Conservation (phyloP, 768 basidiomycete genomes). For the Psilocybe subaeruginosa region DNA sequence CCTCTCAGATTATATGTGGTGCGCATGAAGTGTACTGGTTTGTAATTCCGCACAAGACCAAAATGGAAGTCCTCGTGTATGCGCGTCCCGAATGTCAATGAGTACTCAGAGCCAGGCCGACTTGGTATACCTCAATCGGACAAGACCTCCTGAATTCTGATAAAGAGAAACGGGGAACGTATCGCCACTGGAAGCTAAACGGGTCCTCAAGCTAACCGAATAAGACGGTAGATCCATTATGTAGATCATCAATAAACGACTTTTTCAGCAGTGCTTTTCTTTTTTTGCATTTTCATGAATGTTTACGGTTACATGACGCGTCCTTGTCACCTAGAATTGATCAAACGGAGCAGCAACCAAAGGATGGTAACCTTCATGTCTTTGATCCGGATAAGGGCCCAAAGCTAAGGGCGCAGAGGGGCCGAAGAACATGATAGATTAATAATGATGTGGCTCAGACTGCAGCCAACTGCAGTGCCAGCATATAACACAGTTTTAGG, state of each 20-base stretch:
- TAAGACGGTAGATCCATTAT: not conserved
- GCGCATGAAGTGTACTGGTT: constrained; percentile 11
- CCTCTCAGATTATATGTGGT: not conserved
- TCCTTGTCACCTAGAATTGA: not conserved
- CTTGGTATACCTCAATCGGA: not conserved
- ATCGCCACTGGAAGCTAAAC: not conserved
- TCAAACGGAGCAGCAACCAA: not conserved
- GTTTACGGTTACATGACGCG: not conserved
- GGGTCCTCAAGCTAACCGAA: not conserved
- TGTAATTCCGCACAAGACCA: constrained; percentile 10
- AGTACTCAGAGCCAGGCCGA: not conserved
- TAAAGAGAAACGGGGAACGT: not conserved
- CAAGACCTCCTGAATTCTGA: not conserved
- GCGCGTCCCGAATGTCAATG: not conserved
- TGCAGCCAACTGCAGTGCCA: not conserved
- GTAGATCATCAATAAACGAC: not conserved
- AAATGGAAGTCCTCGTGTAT: constrained; percentile 7
- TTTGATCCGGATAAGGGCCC: not conserved
- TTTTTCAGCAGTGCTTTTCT: not conserved
- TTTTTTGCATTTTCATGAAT: not conserved
- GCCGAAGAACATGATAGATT: not conserved
- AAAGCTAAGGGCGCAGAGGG: not conserved
- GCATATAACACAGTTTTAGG: not conserved
- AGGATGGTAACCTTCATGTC: not conserved
- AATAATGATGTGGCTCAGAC: not conserved